These are phyloP conservation scores for Talaromyces thailandensis DNA, from an alignment of 495 filamentous ascomycete genomes.

Conservation along the genomic window DNA sequence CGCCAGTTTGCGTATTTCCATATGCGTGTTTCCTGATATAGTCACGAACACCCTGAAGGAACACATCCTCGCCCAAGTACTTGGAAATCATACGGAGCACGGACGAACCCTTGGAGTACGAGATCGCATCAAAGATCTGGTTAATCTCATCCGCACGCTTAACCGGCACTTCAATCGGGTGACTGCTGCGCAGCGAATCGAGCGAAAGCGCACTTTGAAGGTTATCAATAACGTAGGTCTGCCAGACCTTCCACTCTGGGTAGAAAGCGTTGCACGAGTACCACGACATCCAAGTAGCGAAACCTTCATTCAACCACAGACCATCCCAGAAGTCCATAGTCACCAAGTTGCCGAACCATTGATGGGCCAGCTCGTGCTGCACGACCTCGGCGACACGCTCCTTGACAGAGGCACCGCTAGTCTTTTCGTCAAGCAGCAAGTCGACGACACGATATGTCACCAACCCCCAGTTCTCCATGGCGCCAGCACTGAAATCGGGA, in stretches of 20 bases:
- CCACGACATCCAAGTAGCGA: constrained; percentile 83
- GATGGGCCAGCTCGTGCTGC: constrained; percentile 94
- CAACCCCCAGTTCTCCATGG: constrained; percentile 99
- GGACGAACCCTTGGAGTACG: constrained; percentile 93
- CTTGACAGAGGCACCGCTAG: constrained; percentile 81
- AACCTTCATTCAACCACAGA: constrained; percentile 96
- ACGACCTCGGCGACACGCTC: constrained; percentile 91
- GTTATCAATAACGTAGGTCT: constrained; percentile 85
- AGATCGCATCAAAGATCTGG: constrained; percentile 98
- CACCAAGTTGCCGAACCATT: constrained; percentile 98
- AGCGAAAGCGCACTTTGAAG: constrained; percentile 79
- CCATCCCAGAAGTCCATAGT: constrained; percentile 99
- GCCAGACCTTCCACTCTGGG: constrained; percentile 99
- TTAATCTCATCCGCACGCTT: constrained; percentile 93
- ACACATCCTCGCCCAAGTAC: constrained; percentile 84
- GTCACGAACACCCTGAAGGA: constrained; percentile 83
- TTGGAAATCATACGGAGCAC: constrained; percentile 97
- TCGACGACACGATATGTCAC: constrained; percentile 93
- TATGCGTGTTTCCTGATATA: constrained; percentile 97
- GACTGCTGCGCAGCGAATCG: constrained; percentile 87
- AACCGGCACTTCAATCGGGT: constrained; percentile 95
- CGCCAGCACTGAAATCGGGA: constrained; percentile 86
- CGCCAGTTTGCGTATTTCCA: constrained; percentile 61
- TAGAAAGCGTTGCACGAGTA: constrained; percentile 65
- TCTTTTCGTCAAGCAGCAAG: constrained; percentile 85